Percentiles rank a stretch among this genome's conserved stretches.
These are phyloP conservation scores for Paramecium tetraurelia DNA, from an alignment of 73 alveolate genomes.

Conservation along the genomic window DNA sequence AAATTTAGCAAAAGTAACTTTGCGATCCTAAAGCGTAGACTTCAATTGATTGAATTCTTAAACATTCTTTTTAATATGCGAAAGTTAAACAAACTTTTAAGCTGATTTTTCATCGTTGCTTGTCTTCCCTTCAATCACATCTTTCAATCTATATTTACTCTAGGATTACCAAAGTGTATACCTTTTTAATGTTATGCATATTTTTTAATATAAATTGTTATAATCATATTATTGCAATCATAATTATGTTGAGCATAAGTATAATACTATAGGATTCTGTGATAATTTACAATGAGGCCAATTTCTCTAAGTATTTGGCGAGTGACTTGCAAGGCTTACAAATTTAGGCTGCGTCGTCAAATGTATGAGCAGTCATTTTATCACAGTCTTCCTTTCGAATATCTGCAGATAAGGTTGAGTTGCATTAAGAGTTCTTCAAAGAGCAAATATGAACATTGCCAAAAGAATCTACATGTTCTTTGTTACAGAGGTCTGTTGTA, in stretches of 20 bases:
- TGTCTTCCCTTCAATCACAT: background rate
- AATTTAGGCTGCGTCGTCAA: background rate
- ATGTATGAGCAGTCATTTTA: conserved; percentile 22
- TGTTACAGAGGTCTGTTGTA: background rate
- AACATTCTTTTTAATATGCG: background rate
- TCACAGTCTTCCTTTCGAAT: background rate
- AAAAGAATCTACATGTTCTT: conserved; percentile 18
- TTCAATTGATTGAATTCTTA: background rate
- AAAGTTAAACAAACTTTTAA: background rate
- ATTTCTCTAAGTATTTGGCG: background rate
- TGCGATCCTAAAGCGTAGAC: background rate
- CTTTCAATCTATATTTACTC: conserved; percentile 32
- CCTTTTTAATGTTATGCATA: background rate
- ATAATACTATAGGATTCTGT: background rate
- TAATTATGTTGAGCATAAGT: background rate
- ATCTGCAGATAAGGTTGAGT: background rate
- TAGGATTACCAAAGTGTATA: background rate
- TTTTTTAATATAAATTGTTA: background rate
- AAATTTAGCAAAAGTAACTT: conserved; percentile 25
- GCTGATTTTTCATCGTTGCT: conserved; percentile 30
- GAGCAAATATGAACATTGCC: conserved; percentile 10
- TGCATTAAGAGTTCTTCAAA: background rate
- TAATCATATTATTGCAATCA: background rate
- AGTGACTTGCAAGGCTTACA: conserved; percentile 26
- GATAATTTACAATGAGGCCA: background rate